Evolutionary conservation across 2,329 filamentous ascomycete genomes (phyloP), one percentile per base, ranked within the genome.

Genomic region (Fusarium keratoplasticum): DNA sequence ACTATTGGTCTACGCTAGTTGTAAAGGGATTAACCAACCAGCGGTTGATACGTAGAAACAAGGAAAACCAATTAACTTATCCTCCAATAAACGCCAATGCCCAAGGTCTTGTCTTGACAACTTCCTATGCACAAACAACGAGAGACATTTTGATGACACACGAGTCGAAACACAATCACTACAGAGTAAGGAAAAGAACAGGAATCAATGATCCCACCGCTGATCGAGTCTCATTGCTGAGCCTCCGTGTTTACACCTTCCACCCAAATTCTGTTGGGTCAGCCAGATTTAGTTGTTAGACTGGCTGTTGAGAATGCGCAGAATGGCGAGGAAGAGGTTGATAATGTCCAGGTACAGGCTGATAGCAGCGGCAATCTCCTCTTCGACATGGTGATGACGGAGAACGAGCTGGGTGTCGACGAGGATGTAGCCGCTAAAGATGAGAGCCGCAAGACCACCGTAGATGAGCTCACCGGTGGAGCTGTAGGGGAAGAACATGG

Each of bases 371-470:
- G 95, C 95, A 81, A 98, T 98, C 87, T 98, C 95, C 89, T 98
- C 96, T 85, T 99, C 96, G 61, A 98, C 95, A 80, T 98, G 96
- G 85, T 98, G 96, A 83, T 98, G 94, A 80, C 95, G 91, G 90
- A 99, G 93, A 71, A 99, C 91, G 78, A 99, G 86, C 87, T 99
- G 96, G 0, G 96, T 99, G 82, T 99, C 96, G 55, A 98, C 94
- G 55, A 99, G 88, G 71, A 99, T 97, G 84, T 99, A 99, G 9
- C 88, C 96, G 58, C 93, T 95, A 87, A 99, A 99, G 81, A 99
- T 90, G 54, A 99, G 86, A 4, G 96, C 96, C 0, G 91, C 90
- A 16, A 95, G 84, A 9, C 93, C 92, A 65, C 95, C 95, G 80
- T 98, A 98, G 70, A 95, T 88, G 63, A 98, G 90, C 84, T 99